Conservation (phyloP, 352 stramenopile genomes). For the Plasmopara halstedii region DNA sequence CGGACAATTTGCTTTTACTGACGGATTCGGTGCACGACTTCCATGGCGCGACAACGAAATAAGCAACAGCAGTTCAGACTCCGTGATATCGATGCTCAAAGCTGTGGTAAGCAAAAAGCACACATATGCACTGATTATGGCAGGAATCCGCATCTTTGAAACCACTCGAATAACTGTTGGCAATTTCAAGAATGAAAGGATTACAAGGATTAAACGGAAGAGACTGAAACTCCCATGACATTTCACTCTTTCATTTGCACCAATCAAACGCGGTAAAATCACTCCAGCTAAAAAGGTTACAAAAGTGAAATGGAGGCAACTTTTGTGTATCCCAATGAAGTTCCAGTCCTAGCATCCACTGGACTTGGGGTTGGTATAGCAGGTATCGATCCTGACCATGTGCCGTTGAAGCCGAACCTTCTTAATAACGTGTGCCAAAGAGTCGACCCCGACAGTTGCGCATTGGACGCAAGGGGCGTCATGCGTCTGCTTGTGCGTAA, state of each 20-base stretch:
- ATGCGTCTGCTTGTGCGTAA: slow-evolving; percentile 55
- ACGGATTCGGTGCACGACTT: slow-evolving; percentile 61
- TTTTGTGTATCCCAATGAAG: slow-evolving; percentile 42
- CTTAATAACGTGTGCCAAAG: slow-evolving; percentile 47
- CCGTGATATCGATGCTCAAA: neutral
- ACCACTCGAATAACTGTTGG: slow-evolving; percentile 1
- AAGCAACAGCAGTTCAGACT: slow-evolving; percentile 55
- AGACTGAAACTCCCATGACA: slow-evolving; percentile 14
- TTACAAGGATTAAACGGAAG: slow-evolving; percentile 8
- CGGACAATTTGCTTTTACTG: slow-evolving; percentile 49
- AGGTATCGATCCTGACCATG: slow-evolving; percentile 30
- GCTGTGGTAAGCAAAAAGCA: slow-evolving; percentile 5
- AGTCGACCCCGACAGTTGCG: slow-evolving; percentile 15
- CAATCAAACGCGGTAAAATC: too few species aligned
- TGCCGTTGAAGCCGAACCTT: slow-evolving; percentile 38
- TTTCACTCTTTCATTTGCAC: slow-evolving; percentile 8
- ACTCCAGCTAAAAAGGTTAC: neutral
- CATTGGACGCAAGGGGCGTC: slow-evolving; percentile 41
- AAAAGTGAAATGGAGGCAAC: slow-evolving; percentile 43
- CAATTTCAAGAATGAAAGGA: slow-evolving; percentile 19
- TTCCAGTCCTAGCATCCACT: slow-evolving; percentile 36
- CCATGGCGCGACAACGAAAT: slow-evolving; percentile 67
- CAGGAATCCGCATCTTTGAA: slow-evolving; percentile 24
- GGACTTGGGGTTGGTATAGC: slow-evolving; percentile 48
- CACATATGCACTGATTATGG: slow-evolving; percentile 10